Conservation (phyloP, 371 early-diverging fungal genomes). For the Mucor mucedo region DNA sequence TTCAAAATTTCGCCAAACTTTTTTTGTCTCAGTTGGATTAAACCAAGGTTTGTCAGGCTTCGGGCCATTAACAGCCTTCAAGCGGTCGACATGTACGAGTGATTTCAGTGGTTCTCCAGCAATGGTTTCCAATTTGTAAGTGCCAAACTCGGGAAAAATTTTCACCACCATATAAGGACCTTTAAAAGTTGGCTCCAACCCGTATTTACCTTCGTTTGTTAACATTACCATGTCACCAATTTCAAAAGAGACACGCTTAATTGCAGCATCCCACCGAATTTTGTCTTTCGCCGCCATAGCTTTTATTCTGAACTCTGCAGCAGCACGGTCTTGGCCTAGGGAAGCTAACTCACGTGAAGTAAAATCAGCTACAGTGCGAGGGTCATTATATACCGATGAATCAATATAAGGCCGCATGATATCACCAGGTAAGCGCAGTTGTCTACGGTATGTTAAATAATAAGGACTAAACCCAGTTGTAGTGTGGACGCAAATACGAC, state of each 20-base stretch:
- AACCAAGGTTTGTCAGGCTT: neutral
- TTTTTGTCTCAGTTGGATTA: neutral
- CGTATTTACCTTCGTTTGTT: slow-evolving; percentile 14
- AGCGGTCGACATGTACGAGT: slow-evolving; percentile 16
- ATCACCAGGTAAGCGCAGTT: slow-evolving; percentile 28
- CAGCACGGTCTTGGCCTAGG: slow-evolving; percentile 18
- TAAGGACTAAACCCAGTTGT: slow-evolving; percentile 21
- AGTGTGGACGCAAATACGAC: slow-evolving; percentile 12
- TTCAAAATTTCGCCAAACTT: neutral
- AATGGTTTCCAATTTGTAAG: slow-evolving; percentile 12
- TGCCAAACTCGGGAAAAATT: slow-evolving; percentile 5
- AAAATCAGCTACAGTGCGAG: slow-evolving; percentile 11
- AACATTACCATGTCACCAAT: slow-evolving; percentile 18
- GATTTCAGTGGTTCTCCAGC: slow-evolving; percentile 14
- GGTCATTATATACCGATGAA: slow-evolving; percentile 22
- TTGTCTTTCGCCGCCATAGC: slow-evolving; percentile 25
- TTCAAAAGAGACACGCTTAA: slow-evolving; percentile 12
- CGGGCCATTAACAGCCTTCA: slow-evolving; percentile 7
- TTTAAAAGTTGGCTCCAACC: slow-evolving; percentile 13
- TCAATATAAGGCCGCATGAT: slow-evolving; percentile 24
- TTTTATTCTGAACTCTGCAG: slow-evolving; percentile 13
- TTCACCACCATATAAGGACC: slow-evolving; percentile 15
- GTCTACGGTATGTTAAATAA: slow-evolving; percentile 24
- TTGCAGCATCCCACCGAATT: slow-evolving; percentile 23
- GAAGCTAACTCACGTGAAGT: slow-evolving; percentile 9